These are phyloP conservation scores for Gonapodya prolifera DNA, from an alignment of 192 early-diverging fungal species.

Conservation along the genomic window DNA sequence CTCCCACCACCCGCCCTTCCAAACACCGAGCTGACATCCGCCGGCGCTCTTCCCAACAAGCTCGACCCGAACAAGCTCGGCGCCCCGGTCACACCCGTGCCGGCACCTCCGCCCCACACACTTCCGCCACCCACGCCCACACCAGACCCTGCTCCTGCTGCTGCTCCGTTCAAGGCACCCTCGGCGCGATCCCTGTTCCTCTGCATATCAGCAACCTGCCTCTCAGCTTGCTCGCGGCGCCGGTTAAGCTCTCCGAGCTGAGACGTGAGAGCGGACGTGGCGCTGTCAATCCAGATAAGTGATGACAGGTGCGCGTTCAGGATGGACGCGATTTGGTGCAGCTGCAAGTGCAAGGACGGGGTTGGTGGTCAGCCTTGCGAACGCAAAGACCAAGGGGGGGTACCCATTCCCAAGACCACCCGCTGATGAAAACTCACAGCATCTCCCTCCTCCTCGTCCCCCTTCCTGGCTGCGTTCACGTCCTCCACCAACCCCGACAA, in stretches of 20 bases:
- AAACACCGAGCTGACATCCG: background rate
- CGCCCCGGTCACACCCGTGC: background rate
- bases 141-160: no score
- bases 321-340: constrained; percentile 74
- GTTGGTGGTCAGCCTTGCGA: no score
- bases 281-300: constrained; percentile 82
- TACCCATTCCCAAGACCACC: no score
- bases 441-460: constrained; percentile 19
- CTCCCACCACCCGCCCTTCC: background rate
- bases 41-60: background rate
- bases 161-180: no score
- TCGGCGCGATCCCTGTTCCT: background rate
- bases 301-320: constrained; percentile 83
- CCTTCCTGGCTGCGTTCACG: constrained; percentile 54
- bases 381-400: no score
- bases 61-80: background rate
- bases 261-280: constrained; percentile 36
- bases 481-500: constrained; percentile 73
- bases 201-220: background rate
- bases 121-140: background rate
- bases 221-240: background rate
- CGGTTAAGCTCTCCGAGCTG: constrained; percentile 38
- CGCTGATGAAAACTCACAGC: constrained; percentile 16
- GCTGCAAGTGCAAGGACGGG: background rate
- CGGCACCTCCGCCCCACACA: background rate